A percentile compares a stretch with the other conserved stretches of the same genome.
phyloP scores from a whole-genome alignment of 805 yeast species.

The Metschnikowia kunwiensis region DNA sequence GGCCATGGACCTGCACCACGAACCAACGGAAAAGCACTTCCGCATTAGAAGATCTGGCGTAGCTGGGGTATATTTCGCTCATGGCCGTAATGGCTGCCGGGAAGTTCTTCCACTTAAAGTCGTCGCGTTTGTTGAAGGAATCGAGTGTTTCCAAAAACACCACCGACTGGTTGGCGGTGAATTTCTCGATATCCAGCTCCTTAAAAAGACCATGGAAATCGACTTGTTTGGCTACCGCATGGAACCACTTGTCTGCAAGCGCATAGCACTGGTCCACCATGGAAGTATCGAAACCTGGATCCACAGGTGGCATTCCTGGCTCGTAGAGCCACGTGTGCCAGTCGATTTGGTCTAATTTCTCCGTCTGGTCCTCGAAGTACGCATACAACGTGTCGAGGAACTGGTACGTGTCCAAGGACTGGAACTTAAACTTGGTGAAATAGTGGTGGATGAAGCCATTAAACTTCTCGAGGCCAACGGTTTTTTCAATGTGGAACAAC shows the following conservation, averaged over 20 bases:
- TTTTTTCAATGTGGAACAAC: conserved; percentile 67
- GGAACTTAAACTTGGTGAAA: conserved; percentile 63
- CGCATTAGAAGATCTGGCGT: conserved; percentile 61
- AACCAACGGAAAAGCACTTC: conserved; percentile 82
- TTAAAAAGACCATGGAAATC: conserved; percentile 33
- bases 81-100: conserved; percentile 30
- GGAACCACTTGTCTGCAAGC: conserved; percentile 66
- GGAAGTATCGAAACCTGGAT: conserved; percentile 74
- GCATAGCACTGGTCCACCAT: conserved; percentile 69
- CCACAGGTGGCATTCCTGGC: conserved; percentile 83
- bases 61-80: conserved; percentile 35
- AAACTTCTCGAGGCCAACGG: conserved; percentile 57
- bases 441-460: conserved; percentile 80
- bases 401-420: conserved; percentile 77
- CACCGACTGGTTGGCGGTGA: conserved; percentile 73
- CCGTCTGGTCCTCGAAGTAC: conserved; percentile 50
- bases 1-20: conserved; percentile 58
- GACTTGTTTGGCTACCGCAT: conserved; percentile 27
- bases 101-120: conserved; percentile 37
- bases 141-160: conserved; percentile 72
- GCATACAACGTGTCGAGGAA: conserved; percentile 74
- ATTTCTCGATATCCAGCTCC: conserved; percentile 48
- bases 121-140: conserved; percentile 42
- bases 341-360: conserved; percentile 63
- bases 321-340: conserved; percentile 82